A percentile compares a stretch with the other conserved stretches of the same genome.
These are phyloP conservation scores for Vanderwaltozyma tropicalis DNA, from an alignment of 805 yeast species.

Conservation along the genomic window DNA sequence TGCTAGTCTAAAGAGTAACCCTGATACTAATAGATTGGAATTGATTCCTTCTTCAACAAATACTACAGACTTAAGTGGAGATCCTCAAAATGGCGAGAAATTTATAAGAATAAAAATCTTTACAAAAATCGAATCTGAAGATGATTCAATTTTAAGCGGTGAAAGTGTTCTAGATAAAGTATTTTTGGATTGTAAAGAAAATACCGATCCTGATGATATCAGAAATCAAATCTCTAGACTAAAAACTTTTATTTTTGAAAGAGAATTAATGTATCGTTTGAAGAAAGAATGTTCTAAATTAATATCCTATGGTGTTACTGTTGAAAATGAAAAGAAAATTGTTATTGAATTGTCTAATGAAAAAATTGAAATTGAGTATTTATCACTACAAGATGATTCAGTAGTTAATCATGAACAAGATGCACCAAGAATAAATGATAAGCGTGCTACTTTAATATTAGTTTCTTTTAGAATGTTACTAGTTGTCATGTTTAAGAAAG, in stretches of 20 bases:
- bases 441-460: slow-evolving; percentile 29
- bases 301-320: slow-evolving; percentile 56
- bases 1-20: slow-evolving; percentile 52
- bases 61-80: slow-evolving; percentile 20
- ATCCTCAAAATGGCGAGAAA: slow-evolving; percentile 23
- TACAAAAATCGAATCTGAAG: slow-evolving; percentile 41
- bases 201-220: slow-evolving; percentile 28
- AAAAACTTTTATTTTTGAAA: slow-evolving; percentile 72
- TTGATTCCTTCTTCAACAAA: slow-evolving; percentile 30
- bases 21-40: slow-evolving; percentile 31
- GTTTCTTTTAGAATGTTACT: slow-evolving; percentile 27
- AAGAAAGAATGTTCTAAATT: slow-evolving; percentile 64
- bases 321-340: slow-evolving; percentile 53
- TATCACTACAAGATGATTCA: slow-evolving; percentile 31
- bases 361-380: slow-evolving; percentile 60
- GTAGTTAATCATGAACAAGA: slow-evolving; percentile 33
- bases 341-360: slow-evolving; percentile 56
- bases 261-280: slow-evolving; percentile 72
- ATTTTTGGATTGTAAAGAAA: slow-evolving; percentile 7
- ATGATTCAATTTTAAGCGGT: slow-evolving; percentile 46
- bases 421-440: slow-evolving; percentile 33
- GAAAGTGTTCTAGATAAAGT: slow-evolving; percentile 33
- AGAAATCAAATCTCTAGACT: slow-evolving; percentile 55
- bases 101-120: slow-evolving; percentile 51
- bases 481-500: slow-evolving; percentile 33